Percentiles rank a stretch among this genome's conserved stretches.
These are phyloP conservation scores for Ganoderma lucidum DNA, from an alignment of 1,284 basidiomycete genomes.

Conservation along the genomic window DNA sequence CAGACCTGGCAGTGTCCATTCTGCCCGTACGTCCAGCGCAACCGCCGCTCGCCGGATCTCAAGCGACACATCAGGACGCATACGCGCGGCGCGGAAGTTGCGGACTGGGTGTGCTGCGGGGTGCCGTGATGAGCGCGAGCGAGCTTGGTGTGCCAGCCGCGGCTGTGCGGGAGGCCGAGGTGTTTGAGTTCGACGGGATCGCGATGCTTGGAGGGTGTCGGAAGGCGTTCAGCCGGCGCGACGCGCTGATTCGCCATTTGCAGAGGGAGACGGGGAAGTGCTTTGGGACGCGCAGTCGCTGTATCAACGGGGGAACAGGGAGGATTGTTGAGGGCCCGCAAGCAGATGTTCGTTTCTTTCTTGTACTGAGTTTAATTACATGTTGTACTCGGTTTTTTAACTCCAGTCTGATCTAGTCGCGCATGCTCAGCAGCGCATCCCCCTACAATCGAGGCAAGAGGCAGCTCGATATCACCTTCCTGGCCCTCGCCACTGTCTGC, in stretches of 20 bases:
- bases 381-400: no score
- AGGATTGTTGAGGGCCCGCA: not conserved
- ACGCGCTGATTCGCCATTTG: slow-evolving; percentile 64
- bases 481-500: no score
- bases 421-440: no score
- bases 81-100: slow-evolving; percentile 42
- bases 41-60: slow-evolving; percentile 58
- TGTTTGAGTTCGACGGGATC: slow-evolving; percentile 44
- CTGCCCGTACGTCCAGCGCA: slow-evolving; percentile 40
- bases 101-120: slow-evolving; percentile 49
- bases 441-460: no score
- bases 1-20: slow-evolving; percentile 16
- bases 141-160: slow-evolving; percentile 32
- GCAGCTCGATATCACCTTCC: no score
- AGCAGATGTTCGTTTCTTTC: no score
- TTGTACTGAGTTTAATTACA: no score
- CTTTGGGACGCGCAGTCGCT: slow-evolving; percentile 38
- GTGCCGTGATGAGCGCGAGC: slow-evolving; percentile 47
- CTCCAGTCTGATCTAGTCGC: no score
- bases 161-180: slow-evolving; percentile 37
- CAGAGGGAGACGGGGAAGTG: slow-evolving; percentile 52
- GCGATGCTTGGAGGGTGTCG: slow-evolving; percentile 58
- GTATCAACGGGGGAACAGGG: slow-evolving; percentile 8
- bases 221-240: slow-evolving; percentile 60
- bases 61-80: slow-evolving; percentile 62